Conservation (phyloP, 495 filamentous ascomycete species). For the Tetracladium marchalianum region DNA sequence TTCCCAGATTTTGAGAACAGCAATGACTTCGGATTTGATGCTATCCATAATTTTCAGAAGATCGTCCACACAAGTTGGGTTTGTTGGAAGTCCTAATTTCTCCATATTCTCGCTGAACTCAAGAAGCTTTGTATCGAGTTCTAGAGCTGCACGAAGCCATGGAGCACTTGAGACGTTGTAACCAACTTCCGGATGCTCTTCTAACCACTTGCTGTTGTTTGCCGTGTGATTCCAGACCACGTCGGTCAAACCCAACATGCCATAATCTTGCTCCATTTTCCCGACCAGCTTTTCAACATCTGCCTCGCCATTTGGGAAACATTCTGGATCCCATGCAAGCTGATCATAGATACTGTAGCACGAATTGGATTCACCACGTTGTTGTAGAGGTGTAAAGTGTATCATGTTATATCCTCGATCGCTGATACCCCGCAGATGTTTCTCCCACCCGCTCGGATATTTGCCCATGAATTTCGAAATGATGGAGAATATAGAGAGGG, state of each 20-base stretch:
- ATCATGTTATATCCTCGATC: constrained; percentile 96
- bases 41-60: constrained; percentile 77
- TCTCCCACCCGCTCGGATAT: constrained; percentile 81
- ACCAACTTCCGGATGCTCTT: constrained; percentile 90
- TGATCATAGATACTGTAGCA: constrained; percentile 97
- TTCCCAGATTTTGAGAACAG: constrained; percentile 75
- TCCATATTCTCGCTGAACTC: constrained; percentile 63
- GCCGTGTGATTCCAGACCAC: constrained; percentile 99
- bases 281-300: constrained; percentile 69
- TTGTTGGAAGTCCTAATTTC: constrained; percentile 60
- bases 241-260: constrained; percentile 82
- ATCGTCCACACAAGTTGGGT: constrained; percentile 59
- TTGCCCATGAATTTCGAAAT: constrained; percentile 97
- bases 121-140: constrained; percentile 76
- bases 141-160: constrained; percentile 80
- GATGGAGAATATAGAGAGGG: constrained; percentile 85
- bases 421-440: constrained; percentile 76
- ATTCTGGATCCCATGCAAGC: constrained; percentile 68
- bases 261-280: constrained; percentile 76
- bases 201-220: constrained; percentile 87
- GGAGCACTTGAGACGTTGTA: constrained; percentile 92
- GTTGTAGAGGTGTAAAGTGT: constrained; percentile 91
- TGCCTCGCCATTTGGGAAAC: constrained; percentile 79
- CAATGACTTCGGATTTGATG: constrained; percentile 70
- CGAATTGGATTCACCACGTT: constrained; percentile 83